Percentiles rank a stretch among this genome's conserved stretches.
These are phyloP conservation scores for Pythium coloratum DNA, from an alignment of 352 stramenopile species.

Conservation along the genomic window DNA sequence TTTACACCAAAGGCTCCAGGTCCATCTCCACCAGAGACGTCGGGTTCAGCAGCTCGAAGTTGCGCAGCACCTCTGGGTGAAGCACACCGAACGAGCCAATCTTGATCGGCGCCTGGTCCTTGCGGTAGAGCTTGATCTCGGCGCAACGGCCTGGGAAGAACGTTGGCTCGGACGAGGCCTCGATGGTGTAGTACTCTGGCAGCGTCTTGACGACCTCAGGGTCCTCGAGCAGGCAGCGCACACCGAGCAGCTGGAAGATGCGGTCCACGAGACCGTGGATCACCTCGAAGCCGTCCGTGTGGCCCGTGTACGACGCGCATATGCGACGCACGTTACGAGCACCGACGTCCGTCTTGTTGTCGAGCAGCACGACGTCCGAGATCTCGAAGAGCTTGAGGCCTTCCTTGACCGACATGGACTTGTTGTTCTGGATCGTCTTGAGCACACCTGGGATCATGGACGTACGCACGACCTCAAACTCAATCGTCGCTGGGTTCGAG, in stretches of 20 bases:
- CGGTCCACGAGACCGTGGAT: constrained; percentile 99
- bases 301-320: constrained; percentile 96
- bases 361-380: constrained; percentile 97
- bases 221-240: constrained; percentile 78
- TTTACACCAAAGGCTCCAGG: constrained; percentile 96
- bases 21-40: constrained; percentile 97
- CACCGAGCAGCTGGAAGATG: constrained; percentile 97
- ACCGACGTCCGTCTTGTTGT: constrained; percentile 92
- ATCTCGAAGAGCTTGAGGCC: constrained; percentile 99
- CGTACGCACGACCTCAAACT: constrained; percentile 99
- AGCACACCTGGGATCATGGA: constrained; percentile 97
- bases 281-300: constrained; percentile 98
- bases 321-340: constrained; percentile 96
- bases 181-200: constrained; percentile 83
- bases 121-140: constrained; percentile 91
- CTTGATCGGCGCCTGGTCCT: constrained; percentile 58
- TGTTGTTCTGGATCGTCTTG: constrained; percentile 99
- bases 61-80: constrained; percentile 96
- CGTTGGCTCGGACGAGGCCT: constrained; percentile 55
- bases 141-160: constrained; percentile 98
- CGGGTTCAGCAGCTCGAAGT: constrained; percentile 98
- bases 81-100: constrained; percentile 98
- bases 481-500: constrained; percentile 98
- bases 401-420: constrained; percentile 94
- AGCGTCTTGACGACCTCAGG: constrained; percentile 57